phyloP scores from a whole-genome alignment of 208 protist species.

The Strigomonas culicis region DNA sequence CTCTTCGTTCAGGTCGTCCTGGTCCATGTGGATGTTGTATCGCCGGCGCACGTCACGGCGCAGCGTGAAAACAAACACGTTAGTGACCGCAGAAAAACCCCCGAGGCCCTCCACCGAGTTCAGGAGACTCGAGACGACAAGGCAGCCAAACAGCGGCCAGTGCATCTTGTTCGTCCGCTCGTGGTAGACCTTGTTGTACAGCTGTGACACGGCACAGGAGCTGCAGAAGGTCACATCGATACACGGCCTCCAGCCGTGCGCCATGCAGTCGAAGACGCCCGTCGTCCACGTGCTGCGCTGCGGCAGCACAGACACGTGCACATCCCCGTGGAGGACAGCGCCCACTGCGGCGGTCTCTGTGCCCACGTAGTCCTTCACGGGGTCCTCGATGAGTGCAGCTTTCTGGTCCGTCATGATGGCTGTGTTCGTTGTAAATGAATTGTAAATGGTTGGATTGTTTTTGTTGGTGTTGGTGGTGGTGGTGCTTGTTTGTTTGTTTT shows the following conservation, averaged over 20 bases:
- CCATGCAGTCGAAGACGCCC: not conserved
- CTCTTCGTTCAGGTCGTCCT: no score
- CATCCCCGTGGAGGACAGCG: no score
- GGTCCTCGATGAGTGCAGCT: no score
- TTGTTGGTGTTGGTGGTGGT: no score
- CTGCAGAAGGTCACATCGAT: not conserved
- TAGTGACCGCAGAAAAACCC: no score
- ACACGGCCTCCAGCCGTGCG: not conserved
- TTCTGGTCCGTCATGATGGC: no score
- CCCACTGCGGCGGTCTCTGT: no score
- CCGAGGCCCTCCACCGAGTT: not conserved
- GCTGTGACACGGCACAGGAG: not conserved
- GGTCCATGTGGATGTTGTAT: conserved; percentile 10
- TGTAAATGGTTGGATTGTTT: no score
- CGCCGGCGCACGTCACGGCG: not conserved
- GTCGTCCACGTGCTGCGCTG: not conserved
- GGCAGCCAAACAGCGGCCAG: not conserved
- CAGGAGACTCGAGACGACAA: not conserved
- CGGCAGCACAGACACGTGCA: no score
- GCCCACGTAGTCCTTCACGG: no score
- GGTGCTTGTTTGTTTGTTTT: no score
- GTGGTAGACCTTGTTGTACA: conserved; percentile 3
- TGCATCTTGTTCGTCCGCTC: not conserved
- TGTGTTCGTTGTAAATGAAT: no score
- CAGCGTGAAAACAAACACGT: not conserved